Evolutionary conservation across 257 asterid genomes (phyloP).

Genomic region (Primulina tabacum): DNA sequence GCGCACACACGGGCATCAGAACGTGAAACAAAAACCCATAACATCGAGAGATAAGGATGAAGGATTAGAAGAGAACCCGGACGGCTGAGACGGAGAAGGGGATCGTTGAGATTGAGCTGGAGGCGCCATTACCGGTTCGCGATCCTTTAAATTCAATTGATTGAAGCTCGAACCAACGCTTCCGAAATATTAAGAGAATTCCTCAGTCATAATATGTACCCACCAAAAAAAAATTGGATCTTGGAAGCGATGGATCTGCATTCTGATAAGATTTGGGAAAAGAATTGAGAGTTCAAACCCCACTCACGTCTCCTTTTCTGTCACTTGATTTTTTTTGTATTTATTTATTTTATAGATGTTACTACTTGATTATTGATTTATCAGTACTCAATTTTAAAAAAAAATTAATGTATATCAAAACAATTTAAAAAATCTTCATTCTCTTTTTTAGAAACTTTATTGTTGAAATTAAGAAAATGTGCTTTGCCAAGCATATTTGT

Average conservation of each 20-base stretch:
- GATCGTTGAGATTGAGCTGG: slow-evolving; percentile 83
- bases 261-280: background rate
- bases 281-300: background rate
- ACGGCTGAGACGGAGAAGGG: slow-evolving; percentile 97
- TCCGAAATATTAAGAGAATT: background rate
- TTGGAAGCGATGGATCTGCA: background rate
- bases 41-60: background rate
- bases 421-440: no score
- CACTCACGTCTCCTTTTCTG: background rate
- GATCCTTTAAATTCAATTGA: background rate
- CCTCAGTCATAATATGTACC: background rate
- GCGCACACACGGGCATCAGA: background rate
- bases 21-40: background rate
- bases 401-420: no score
- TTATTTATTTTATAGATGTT: no score
- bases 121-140: slow-evolving; percentile 57
- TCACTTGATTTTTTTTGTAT: no score
- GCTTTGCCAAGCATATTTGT: no score
- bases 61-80: slow-evolving; percentile 56
- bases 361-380: no score
- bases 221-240: background rate
- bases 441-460: no score
- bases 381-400: no score
- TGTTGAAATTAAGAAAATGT: no score
- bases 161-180: background rate